Conservation (phyloP, 2,329 filamentous ascomycete species). For the Curvularia eragrostidis region DNA sequence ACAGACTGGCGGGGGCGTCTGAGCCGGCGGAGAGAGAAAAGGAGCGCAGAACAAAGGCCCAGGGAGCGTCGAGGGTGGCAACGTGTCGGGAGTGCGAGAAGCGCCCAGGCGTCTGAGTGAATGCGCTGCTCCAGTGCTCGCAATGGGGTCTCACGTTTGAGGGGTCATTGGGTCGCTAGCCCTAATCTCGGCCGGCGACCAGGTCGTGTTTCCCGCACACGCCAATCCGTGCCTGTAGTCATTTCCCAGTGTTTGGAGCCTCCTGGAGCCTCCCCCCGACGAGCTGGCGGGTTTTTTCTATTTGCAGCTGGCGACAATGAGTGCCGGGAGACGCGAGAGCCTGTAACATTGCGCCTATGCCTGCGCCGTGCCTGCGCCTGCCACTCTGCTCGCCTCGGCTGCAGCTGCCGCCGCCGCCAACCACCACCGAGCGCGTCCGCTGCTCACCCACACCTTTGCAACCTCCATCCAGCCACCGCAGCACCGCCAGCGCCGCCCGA, state of each 20-base stretch:
- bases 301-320: slow-evolving; percentile 8
- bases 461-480: not conserved
- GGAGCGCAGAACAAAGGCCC: slow-evolving; percentile 8
- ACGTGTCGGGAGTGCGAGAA: slow-evolving; percentile 26
- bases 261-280: slow-evolving; percentile 8
- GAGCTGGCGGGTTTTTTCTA: slow-evolving; percentile 11
- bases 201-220: slow-evolving; percentile 23
- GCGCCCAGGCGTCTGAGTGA: slow-evolving; percentile 19
- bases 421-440: slow-evolving; percentile 12
- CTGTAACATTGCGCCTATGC: slow-evolving; percentile 4
- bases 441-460: not conserved
- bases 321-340: slow-evolving; percentile 10
- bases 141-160: slow-evolving; percentile 26
- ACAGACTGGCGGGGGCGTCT: not conserved
- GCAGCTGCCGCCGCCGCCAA: slow-evolving; percentile 25
- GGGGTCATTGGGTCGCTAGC: slow-evolving; percentile 28
- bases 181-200: slow-evolving; percentile 20
- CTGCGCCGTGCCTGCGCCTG: slow-evolving; percentile 2
- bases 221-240: slow-evolving; percentile 23
- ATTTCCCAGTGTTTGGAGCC: slow-evolving; percentile 29
- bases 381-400: slow-evolving; percentile 24
- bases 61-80: slow-evolving; percentile 29
- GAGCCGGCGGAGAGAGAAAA: not conserved
- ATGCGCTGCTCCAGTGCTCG: slow-evolving; percentile 20
- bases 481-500: not conserved